phyloP scores from a whole-genome alignment of 441 rosid genomes.

The Erodium trifolium region DNA sequence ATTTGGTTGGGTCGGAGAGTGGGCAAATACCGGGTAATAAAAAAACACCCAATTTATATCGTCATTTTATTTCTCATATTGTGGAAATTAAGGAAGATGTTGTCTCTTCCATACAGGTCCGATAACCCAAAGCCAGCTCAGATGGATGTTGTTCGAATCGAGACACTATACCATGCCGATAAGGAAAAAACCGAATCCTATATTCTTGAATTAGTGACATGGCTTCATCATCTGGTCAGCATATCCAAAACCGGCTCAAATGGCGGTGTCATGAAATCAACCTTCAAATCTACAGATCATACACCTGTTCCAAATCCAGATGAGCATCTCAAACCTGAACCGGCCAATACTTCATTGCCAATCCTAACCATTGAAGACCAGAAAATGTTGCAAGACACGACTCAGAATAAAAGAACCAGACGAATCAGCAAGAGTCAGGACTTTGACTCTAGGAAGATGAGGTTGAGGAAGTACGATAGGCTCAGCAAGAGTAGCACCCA shows the following conservation, averaged over 20 bases:
- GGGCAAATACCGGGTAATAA: slow-evolving; percentile 41
- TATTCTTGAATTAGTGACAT: slow-evolving; percentile 51
- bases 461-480: slow-evolving; percentile 35
- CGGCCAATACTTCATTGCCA: slow-evolving; percentile 15
- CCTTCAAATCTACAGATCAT: slow-evolving; percentile 14
- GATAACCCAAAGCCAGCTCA: slow-evolving; percentile 39
- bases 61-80: neutral
- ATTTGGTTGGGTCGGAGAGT: slow-evolving; percentile 25
- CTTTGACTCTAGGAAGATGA: slow-evolving; percentile 33
- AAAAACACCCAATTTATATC: slow-evolving; percentile 6
- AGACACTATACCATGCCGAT: slow-evolving; percentile 62
- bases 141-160: slow-evolving; percentile 42
- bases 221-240: slow-evolving; percentile 55
- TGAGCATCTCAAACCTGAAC: slow-evolving; percentile 11
- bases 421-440: slow-evolving; percentile 53
- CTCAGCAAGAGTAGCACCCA: slow-evolving; percentile 47
- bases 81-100: neutral
- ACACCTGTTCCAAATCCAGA: neutral
- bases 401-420: slow-evolving; percentile 22
- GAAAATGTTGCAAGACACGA: slow-evolving; percentile 30
- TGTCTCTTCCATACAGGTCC: slow-evolving; percentile 27
- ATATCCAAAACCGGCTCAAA: slow-evolving; percentile 30
- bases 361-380: slow-evolving; percentile 36
- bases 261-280: slow-evolving; percentile 20
- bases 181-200: slow-evolving; percentile 51